Evolutionary conservation across 1,284 basidiomycete genomes (phyloP).

Genomic region (Moesziomyces sp.): DNA sequence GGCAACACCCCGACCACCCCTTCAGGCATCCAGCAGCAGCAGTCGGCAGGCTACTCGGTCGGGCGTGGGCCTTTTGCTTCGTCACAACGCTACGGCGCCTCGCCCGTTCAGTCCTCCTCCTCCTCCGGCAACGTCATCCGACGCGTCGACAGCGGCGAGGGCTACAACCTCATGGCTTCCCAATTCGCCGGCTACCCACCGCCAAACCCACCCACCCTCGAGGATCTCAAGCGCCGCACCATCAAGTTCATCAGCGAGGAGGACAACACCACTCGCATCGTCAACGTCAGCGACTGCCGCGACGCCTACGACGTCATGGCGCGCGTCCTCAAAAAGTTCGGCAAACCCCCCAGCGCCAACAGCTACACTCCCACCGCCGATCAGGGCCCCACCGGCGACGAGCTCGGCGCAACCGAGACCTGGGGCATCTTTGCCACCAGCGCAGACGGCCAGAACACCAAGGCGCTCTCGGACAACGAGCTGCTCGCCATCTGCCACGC

Average conservation of each 20-base stretch:
- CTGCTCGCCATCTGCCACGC: slow-evolving; percentile 86
- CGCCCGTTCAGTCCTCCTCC: slow-evolving; percentile 28
- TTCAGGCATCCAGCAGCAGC: slow-evolving; percentile 32
- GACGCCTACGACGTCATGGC: slow-evolving; percentile 63
- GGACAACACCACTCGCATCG: slow-evolving; percentile 61
- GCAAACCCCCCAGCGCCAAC: slow-evolving; percentile 52
- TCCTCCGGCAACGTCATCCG: slow-evolving; percentile 20
- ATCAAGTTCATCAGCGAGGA: slow-evolving; percentile 66
- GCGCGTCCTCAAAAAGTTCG: slow-evolving; percentile 65
- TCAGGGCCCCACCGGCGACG: slow-evolving; percentile 44
- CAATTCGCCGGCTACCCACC: slow-evolving; percentile 22
- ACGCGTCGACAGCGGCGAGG: slow-evolving; percentile 46
- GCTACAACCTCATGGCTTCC: slow-evolving; percentile 22
- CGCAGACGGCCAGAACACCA: slow-evolving; percentile 57
- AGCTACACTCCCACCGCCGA: slow-evolving; percentile 61
- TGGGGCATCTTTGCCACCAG: slow-evolving; percentile 63
- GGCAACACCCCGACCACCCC: slow-evolving; percentile 45
- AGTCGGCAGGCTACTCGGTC: slow-evolving; percentile 52
- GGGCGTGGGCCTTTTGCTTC: slow-evolving; percentile 54
- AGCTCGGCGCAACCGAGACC: slow-evolving; percentile 40
- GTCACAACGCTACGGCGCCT: slow-evolving; percentile 27
- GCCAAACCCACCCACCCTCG: slow-evolving; percentile 43
- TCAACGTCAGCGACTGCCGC: slow-evolving; percentile 62
- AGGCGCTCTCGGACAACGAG: slow-evolving; percentile 71
- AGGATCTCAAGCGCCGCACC: slow-evolving; percentile 60